Evolutionary conservation across 495 filamentous ascomycete genomes (phyloP).

Genomic region (Tuber brumale): DNA sequence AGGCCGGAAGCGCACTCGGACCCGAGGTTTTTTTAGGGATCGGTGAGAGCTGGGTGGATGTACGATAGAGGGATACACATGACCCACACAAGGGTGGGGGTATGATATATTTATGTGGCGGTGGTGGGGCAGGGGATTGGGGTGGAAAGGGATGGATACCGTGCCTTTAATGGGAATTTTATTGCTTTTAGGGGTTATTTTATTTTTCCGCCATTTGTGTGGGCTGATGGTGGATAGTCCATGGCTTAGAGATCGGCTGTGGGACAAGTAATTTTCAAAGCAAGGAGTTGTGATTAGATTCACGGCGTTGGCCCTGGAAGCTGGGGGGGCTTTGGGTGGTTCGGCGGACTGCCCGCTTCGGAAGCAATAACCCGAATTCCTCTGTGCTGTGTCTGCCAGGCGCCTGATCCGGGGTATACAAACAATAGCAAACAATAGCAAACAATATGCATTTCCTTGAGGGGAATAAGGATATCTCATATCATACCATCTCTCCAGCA

Average conservation of each 20-base stretch:
- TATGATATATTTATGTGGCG: background rate
- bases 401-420: background rate
- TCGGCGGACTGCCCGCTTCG: background rate
- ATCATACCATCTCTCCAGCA: background rate
- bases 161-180: background rate
- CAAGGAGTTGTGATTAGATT: background rate
- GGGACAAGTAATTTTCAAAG: background rate
- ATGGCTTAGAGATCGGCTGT: background rate
- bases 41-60: background rate
- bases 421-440: background rate
- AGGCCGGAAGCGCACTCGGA: constrained; percentile 46
- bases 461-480: background rate
- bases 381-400: background rate
- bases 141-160: background rate
- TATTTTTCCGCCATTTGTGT: background rate
- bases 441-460: background rate
- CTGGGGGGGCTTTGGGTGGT: background rate
- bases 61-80: constrained; percentile 3
- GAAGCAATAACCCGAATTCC: background rate
- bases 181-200: background rate
- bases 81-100: background rate
- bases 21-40: background rate
- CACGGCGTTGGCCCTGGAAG: background rate
- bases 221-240: background rate
- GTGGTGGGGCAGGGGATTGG: background rate